These are phyloP conservation scores for maize (Zea mays) DNA, from an alignment of 176 grass and related monocot genomes.

Conservation along the genomic window DNA sequence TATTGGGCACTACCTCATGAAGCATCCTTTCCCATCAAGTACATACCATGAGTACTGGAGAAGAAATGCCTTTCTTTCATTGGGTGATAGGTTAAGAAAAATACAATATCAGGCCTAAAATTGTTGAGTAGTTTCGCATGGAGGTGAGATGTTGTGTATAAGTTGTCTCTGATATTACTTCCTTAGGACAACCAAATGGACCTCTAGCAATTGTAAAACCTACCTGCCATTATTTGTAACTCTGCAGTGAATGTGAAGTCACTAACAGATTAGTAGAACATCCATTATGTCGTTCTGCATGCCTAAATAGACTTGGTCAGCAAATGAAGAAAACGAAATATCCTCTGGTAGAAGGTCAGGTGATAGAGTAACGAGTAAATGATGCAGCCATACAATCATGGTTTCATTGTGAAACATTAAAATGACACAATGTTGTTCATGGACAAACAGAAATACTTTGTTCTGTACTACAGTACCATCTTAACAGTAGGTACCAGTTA, in stretches of 20 bases:
- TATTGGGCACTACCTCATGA: background rate
- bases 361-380: background rate
- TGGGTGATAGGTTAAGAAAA: background rate
- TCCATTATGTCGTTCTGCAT: conserved; percentile 15
- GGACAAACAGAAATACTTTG: background rate
- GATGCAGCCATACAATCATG: background rate
- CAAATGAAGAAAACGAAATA: conserved; percentile 14
- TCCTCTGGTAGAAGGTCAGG: conserved; percentile 4
- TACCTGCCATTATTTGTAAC: conserved; percentile 1
- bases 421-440: background rate
- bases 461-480: background rate
- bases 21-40: background rate
- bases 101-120: conserved; percentile 1
- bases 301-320: conserved; percentile 2
- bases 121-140: background rate
- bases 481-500: conserved; percentile 40
- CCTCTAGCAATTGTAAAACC: background rate
- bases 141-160: background rate
- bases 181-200: background rate
- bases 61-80: background rate
- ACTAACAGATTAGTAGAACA: background rate
- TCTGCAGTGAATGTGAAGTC: background rate
- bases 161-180: background rate
- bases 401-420: background rate
- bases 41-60: background rate